Evolutionary conservation across 345 rosid species (phyloP).

Genomic region (Hirschfeldia incana): DNA sequence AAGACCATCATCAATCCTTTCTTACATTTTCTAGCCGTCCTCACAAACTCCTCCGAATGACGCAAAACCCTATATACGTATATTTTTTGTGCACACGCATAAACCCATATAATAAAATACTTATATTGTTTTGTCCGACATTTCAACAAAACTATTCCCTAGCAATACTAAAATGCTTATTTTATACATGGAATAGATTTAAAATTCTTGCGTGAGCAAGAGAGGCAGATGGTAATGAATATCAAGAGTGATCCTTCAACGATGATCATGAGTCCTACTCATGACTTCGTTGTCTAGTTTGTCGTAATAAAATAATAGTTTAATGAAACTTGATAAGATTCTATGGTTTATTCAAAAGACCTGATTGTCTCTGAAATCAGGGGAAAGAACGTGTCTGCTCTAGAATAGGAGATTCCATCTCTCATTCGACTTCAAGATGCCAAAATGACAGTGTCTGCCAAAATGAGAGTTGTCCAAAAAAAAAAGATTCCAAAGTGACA

Average conservation of each 20-base stretch:
- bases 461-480: too few relatives aligned
- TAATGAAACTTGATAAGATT: constrained; percentile 8
- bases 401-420: constrained; percentile 6
- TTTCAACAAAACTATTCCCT: neutral
- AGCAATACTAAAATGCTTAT: neutral
- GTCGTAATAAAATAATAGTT: neutral
- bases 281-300: neutral
- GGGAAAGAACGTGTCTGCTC: constrained; percentile 31
- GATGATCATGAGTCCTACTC: neutral
- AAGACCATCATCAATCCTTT: too few relatives aligned
- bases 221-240: neutral
- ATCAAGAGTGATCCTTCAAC: constrained; percentile 7
- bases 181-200: neutral
- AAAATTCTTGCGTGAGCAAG: neutral
- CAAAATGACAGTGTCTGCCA: neutral
- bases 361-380: constrained; percentile 25
- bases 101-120: too few relatives aligned
- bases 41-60: too few relatives aligned
- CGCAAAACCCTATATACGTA: too few relatives aligned
- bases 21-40: too few relatives aligned
- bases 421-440: neutral
- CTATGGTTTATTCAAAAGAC: neutral
- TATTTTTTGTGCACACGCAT: too few relatives aligned
- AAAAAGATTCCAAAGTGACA: neutral
- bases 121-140: too few relatives aligned